A percentile compares a stretch with the other conserved stretches of the same genome.
Conservation (phyloP, 2,329 filamentous ascomycete species). For the Alternaria triticina region DNA sequence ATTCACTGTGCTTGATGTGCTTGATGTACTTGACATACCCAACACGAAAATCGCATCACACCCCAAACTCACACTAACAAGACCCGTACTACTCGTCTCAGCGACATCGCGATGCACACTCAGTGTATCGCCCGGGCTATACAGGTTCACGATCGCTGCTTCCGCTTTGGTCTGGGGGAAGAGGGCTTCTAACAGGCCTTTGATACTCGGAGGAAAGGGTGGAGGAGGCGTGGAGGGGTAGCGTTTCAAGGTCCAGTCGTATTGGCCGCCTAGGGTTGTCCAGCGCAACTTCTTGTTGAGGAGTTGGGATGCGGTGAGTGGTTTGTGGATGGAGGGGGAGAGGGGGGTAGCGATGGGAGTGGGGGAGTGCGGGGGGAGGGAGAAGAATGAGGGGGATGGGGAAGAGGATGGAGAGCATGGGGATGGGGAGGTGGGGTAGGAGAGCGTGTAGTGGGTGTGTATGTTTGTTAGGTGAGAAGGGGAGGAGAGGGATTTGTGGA, state of each 20-base stretch:
- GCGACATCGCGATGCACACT: slow-evolving; percentile 94
- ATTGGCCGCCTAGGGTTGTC: slow-evolving; percentile 94
- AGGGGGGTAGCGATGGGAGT: slow-evolving; percentile 60
- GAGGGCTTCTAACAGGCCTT: slow-evolving; percentile 67
- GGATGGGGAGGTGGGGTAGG: slow-evolving; percentile 60
- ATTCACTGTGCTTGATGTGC: no score
- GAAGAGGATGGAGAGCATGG: slow-evolving; percentile 61
- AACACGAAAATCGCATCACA: slow-evolving; percentile 91
- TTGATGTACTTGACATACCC: slow-evolving; percentile 48
- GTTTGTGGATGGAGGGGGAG: slow-evolving; percentile 75
- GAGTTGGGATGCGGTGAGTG: slow-evolving; percentile 72
- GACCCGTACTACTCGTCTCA: slow-evolving; percentile 76
- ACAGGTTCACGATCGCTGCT: slow-evolving; percentile 93
- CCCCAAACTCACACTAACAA: slow-evolving; percentile 86
- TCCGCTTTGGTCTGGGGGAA: slow-evolving; percentile 82
- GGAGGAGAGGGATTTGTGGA: slow-evolving; percentile 79
- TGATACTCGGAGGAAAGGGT: slow-evolving; percentile 76
- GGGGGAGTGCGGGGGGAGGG: slow-evolving; percentile 44
- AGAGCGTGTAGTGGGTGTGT: slow-evolving; percentile 78
- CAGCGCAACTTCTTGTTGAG: slow-evolving; percentile 85
- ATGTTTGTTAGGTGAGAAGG: slow-evolving; percentile 84
- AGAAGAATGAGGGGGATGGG: slow-evolving; percentile 54
- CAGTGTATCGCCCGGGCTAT: slow-evolving; percentile 87
- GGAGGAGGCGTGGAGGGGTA: slow-evolving; percentile 76
- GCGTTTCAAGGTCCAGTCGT: slow-evolving; percentile 88